phyloP scores from a whole-genome alignment of 2,329 filamentous ascomycete species.

The Sclerotinia spermophila region DNA sequence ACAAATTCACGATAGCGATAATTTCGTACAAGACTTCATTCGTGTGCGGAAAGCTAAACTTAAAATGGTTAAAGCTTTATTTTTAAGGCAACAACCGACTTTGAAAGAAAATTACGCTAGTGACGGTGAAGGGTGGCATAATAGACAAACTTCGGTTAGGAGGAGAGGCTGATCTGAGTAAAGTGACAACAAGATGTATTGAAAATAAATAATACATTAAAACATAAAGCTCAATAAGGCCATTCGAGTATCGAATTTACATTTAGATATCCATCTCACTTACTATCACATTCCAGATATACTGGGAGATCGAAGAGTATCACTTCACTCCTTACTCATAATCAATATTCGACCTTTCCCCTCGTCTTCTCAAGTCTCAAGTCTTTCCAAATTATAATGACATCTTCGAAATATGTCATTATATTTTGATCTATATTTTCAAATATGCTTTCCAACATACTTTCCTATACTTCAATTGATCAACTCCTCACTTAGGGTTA shows the following conservation, averaged over 20 bases:
- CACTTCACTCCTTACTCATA: not conserved
- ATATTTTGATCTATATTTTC: too few species aligned
- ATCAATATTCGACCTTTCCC: not conserved
- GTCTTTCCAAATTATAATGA: too few species aligned
- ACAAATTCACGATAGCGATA: slow-evolving; percentile 7
- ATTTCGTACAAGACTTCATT: slow-evolving; percentile 15
- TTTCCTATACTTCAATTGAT: too few species aligned
- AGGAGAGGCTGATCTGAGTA: not conserved
- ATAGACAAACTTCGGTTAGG: not conserved
- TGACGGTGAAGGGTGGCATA: not conserved
- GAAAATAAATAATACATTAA: not conserved
- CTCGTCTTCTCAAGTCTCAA: not conserved
- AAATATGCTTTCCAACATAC: not conserved
- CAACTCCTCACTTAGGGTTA: not conserved
- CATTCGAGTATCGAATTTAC: not conserved
- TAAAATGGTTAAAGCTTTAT: not conserved
- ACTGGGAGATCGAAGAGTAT: not conserved
- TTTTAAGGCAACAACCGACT: slow-evolving; percentile 1
- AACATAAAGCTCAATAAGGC: not conserved
- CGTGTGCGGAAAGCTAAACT: slow-evolving; percentile 16
- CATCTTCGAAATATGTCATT: too few species aligned
- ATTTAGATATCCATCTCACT: not conserved
- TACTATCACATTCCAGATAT: not conserved
- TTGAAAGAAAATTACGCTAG: not conserved
- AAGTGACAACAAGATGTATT: too few species aligned